Percentiles rank a stretch among this genome's conserved stretches.
Conservation (phyloP, 345 rosid genomes). For the Aquilaria sinensis region DNA sequence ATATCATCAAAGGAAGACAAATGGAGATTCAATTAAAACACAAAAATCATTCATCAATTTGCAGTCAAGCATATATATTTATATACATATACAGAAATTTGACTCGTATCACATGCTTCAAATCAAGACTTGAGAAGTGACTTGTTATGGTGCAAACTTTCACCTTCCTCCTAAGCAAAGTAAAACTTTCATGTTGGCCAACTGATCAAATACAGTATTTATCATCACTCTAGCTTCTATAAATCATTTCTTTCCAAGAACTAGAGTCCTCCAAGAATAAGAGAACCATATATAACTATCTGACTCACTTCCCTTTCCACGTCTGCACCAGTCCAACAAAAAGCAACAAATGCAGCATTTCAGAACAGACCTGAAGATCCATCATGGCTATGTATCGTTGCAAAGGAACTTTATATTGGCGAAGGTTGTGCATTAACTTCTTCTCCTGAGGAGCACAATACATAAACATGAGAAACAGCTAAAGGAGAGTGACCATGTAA, state of each 20-base stretch:
- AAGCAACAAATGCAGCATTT: conserved; percentile 1
- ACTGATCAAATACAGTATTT: too few species aligned
- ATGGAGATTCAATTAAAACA: not conserved
- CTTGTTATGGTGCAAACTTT: too few species aligned
- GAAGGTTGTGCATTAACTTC: conserved; percentile 70
- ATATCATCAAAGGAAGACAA: not conserved
- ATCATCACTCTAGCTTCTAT: too few species aligned
- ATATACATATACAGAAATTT: not conserved
- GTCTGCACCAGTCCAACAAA: not conserved
- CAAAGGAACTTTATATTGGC: conserved; percentile 74
- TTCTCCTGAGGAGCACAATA: conserved; percentile 43
- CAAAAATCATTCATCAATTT: not conserved
- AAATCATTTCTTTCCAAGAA: too few species aligned
- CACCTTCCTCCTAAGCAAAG: too few species aligned
- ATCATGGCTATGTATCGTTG: conserved; percentile 89
- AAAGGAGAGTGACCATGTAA: not conserved
- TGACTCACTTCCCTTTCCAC: too few species aligned
- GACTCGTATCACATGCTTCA: not conserved
- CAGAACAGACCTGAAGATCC: conserved; percentile 79
- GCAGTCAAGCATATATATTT: not conserved
- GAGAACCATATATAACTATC: too few species aligned
- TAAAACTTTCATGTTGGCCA: too few species aligned
- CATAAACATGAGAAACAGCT: conserved; percentile 1
- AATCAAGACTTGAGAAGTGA: too few species aligned
- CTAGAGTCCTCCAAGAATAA: too few species aligned